A percentile compares a stretch with the other conserved stretches of the same genome.
Evolutionary conservation across 2,329 filamentous ascomycete genomes (phyloP).

Genomic region (Zymoseptoria tritici): DNA sequence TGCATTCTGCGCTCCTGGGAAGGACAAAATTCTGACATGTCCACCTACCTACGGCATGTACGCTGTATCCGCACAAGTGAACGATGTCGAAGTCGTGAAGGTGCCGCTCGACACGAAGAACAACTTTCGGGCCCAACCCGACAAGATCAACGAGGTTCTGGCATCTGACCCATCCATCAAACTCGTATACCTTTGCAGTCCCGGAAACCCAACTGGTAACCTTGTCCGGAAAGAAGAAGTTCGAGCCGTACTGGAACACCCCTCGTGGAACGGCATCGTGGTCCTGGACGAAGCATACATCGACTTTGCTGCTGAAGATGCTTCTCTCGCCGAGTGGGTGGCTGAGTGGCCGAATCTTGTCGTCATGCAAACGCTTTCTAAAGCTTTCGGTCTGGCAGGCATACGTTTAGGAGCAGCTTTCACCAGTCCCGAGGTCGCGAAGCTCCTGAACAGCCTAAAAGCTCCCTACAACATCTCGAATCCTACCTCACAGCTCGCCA

Average conservation of each 20-base stretch:
- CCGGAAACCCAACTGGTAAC: constrained; percentile 86
- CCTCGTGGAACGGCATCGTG: constrained; percentile 90
- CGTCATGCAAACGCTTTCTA: constrained; percentile 97
- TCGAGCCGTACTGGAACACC: constrained; percentile 66
- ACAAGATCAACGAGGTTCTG: constrained; percentile 60
- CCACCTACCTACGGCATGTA: constrained; percentile 99
- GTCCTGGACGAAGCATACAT: constrained; percentile 95
- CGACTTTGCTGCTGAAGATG: constrained; percentile 74
- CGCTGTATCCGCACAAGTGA: constrained; percentile 84
- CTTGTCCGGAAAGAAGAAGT: constrained; percentile 71
- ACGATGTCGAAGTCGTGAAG: constrained; percentile 79
- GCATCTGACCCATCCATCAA: constrained; percentile 64
- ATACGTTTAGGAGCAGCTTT: constrained; percentile 87
- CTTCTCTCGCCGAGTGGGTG: constrained; percentile 86
- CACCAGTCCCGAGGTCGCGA: constrained; percentile 63
- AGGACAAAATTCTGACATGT: constrained; percentile 86
- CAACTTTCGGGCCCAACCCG: constrained; percentile 65
- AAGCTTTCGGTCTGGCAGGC: constrained; percentile 91
- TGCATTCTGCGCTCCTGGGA: constrained; percentile 82
- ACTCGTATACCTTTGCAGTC: constrained; percentile 85
- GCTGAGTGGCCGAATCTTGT: constrained; percentile 89
- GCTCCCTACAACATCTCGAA: constrained; percentile 93
- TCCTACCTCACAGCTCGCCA: constrained; percentile 75
- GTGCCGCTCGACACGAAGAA: constrained; percentile 71
- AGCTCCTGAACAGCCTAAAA: constrained; percentile 82